These are phyloP conservation scores for Fraxinus floribunda DNA, from an alignment of 305 asterid genomes.

Conservation along the genomic window DNA sequence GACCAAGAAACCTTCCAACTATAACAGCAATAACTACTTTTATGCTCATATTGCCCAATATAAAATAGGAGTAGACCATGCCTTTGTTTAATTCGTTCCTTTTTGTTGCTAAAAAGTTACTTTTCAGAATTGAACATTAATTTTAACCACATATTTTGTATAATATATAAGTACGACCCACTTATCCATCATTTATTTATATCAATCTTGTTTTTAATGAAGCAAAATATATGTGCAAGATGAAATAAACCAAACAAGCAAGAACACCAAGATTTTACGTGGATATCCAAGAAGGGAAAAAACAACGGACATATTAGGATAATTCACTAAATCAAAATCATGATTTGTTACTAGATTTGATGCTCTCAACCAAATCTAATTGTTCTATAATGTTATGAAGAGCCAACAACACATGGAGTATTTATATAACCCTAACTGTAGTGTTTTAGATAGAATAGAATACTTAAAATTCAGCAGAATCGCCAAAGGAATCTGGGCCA, in stretches of 20 bases:
- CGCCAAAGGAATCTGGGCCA: too few species aligned
- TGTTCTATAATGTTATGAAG: neutral
- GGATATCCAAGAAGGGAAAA: too few species aligned
- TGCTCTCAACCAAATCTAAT: neutral
- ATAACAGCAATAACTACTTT: neutral
- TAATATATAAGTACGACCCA: too few species aligned
- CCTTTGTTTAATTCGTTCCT: neutral
- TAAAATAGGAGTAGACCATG: neutral
- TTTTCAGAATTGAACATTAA: too few species aligned
- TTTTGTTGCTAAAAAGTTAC: neutral
- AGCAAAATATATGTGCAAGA: too few species aligned
- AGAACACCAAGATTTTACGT: too few species aligned
- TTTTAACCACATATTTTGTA: neutral
- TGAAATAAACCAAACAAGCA: too few species aligned
- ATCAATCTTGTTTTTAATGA: too few species aligned
- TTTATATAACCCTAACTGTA: neutral
- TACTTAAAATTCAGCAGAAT: too few species aligned
- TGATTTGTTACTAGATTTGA: neutral
- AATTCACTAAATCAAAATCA: neutral
- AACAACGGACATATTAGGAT: neutral
- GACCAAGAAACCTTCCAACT: too few species aligned
- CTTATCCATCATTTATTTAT: too few species aligned
- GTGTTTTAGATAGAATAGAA: neutral
- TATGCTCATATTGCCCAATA: neutral
- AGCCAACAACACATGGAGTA: neutral